Percentiles rank a stretch among this genome's conserved stretches.
Evolutionary conservation across 345 rosid genomes (phyloP).

Genomic region (Leavenworthia alabamica): DNA sequence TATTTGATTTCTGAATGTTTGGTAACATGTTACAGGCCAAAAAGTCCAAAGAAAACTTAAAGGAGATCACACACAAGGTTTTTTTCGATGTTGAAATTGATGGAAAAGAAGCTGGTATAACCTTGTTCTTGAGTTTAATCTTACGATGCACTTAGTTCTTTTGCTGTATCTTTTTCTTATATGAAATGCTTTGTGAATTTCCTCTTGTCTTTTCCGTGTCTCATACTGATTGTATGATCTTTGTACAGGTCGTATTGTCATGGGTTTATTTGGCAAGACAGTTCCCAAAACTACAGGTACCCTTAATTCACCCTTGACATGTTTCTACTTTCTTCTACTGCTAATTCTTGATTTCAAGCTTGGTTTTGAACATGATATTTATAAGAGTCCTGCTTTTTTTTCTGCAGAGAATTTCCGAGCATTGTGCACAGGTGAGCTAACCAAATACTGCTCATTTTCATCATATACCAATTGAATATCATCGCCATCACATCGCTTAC

Average conservation of each 20-base stretch:
- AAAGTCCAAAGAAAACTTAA: constrained; percentile 43
- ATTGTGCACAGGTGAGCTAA: constrained; percentile 68
- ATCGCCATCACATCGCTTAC: not conserved
- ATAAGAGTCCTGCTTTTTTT: not conserved
- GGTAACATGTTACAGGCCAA: constrained; percentile 49
- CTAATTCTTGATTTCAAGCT: not conserved
- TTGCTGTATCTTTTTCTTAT: not conserved
- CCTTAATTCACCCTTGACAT: constrained; percentile 1
- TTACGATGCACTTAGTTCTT: constrained; percentile 3
- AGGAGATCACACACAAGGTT: constrained; percentile 85
- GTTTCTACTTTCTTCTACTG: not conserved
- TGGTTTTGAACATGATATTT: not conserved
- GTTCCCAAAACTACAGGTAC: constrained; percentile 94
- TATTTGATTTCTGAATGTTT: not conserved
- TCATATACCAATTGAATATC: not conserved
- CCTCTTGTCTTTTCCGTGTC: not conserved
- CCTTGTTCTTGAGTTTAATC: not conserved
- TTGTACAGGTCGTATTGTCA: constrained; percentile 66
- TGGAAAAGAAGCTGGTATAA: constrained; percentile 88
- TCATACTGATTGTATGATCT: not conserved
- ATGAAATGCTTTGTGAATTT: not conserved
- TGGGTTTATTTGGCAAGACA: constrained; percentile 88
- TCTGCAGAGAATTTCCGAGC: constrained; percentile 94
- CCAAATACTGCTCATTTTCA: not conserved
- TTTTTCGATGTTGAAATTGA: constrained; percentile 86